Base-by-base conservation (phyloP, 1,284 basidiomycete genomes). In the Trametes pubescens region DNA sequence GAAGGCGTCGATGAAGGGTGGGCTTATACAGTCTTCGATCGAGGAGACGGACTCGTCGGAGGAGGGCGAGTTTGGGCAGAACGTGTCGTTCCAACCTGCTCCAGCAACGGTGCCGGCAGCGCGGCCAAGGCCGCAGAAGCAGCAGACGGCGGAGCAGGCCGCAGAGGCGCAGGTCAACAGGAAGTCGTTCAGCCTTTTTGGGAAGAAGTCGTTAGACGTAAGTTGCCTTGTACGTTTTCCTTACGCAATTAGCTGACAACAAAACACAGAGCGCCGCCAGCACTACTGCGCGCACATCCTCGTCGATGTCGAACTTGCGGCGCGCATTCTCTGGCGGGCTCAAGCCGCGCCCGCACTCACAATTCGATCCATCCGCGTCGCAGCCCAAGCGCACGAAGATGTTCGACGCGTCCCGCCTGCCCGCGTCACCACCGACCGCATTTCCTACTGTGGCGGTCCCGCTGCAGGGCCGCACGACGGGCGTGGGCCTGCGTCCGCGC, bases 281-380 rank as follows among this genome's bases (percentile, higher is more conserved):
- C 21, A 1, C 18, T 26, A 32, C 11, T 18, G 52, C 72, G 32
- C 67, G 69, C 26, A 54, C 70, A 26, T 62, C 72, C 16, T 61
- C 69, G 22, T 74, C 74, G 40, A 72, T 75, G 72, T 51, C 59
- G 47, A 76, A 72, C 68, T 70, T 78, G n/a, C 73, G 75, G 14
- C 72, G 73, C 52, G 62, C 71, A n/a, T 64, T 75, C 61, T 65
- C 73, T 18, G 67, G 65, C 52, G 60, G 68, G 21, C 37, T 74
- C 46, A 57, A 61, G 44, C 47, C 61, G 40, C 70, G 70, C 21
- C 68, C 71, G 11, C 69, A 67, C 51, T 69, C 72, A 44, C 61
- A 64, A 13, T 49, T 69, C 40, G 52, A 61, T 37, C 44, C 65
- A 2, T 54, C 62, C 16, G 13, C 57, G 7, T 40, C 51, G 16